A percentile compares a stretch with the other conserved stretches of the same genome.
phyloP scores from a whole-genome alignment of 805 yeast genomes.

The Tetrapisispora arboricola region DNA sequence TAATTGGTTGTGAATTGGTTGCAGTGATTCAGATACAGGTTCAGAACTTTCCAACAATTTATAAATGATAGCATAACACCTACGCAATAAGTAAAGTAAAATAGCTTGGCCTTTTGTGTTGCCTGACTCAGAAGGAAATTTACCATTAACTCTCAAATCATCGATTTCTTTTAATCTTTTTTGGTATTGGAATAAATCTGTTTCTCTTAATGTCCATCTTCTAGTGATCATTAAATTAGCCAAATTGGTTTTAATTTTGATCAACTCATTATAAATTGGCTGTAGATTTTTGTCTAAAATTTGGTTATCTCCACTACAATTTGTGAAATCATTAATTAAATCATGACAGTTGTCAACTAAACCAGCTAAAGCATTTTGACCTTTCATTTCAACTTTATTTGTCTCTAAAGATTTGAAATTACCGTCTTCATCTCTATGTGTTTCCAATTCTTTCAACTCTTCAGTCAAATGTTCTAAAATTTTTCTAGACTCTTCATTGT shows the following conservation, averaged over 20 bases:
- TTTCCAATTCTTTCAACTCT: conserved; percentile 36
- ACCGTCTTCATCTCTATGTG: conserved; percentile 46
- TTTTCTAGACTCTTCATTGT: conserved; percentile 14
- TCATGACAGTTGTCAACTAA: conserved; percentile 76
- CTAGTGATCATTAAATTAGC: conserved; percentile 83
- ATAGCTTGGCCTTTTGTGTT: conserved; percentile 49
- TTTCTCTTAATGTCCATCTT: conserved; percentile 95
- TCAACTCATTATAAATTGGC: conserved; percentile 53
- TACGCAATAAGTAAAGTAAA: conserved; percentile 66
- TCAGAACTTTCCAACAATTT: conserved; percentile 84
- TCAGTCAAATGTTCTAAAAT: conserved; percentile 26
- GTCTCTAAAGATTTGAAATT: conserved; percentile 36
- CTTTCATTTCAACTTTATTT: conserved; percentile 27
- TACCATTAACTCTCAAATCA: conserved; percentile 53
- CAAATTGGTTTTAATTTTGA: conserved; percentile 57
- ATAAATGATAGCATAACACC: conserved; percentile 86
- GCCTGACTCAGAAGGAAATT: conserved; percentile 33
- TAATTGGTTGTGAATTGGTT: conserved; percentile 87
- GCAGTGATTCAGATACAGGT: conserved; percentile 90
- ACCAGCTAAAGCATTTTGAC: conserved; percentile 52
- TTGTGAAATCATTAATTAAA: conserved; percentile 56
- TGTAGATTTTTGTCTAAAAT: conserved; percentile 42
- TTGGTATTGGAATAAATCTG: conserved; percentile 82
- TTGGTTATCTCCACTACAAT: conserved; percentile 21
- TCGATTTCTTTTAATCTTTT: conserved; percentile 65